phyloP scores from a whole-genome alignment of 176 grass and related monocot species.

The Metroxylon sagu region DNA sequence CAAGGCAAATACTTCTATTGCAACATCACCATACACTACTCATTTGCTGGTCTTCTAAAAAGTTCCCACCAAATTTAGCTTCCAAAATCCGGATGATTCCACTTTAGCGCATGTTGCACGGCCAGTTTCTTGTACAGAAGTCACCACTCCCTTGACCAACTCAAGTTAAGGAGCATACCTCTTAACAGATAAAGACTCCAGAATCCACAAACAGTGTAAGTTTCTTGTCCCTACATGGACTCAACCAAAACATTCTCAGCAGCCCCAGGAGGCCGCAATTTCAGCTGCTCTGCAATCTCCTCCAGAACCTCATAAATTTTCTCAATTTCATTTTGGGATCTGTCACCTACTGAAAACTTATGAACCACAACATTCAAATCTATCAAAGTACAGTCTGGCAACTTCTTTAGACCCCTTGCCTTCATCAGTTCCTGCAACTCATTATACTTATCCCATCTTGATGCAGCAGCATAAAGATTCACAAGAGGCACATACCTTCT shows the following conservation, averaged over 20 bases:
- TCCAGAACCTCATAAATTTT: conserved; percentile 18
- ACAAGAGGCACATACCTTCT: conserved; percentile 29
- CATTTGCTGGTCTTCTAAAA: no score
- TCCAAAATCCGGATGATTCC: no score
- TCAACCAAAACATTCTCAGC: background rate
- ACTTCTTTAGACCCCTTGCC: conserved; percentile 25
- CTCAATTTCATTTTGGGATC: conserved; percentile 11
- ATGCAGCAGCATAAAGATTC: conserved; percentile 37
- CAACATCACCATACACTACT: no score
- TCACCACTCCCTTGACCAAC: no score
- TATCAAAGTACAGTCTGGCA: conserved; percentile 29
- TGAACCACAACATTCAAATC: conserved; percentile 20
- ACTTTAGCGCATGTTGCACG: no score
- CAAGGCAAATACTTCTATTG: no score
- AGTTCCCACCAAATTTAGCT: no score
- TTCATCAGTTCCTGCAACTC: conserved; percentile 29
- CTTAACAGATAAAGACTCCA: no score
- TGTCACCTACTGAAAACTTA: conserved; percentile 21
- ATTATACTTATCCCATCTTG: conserved; percentile 38
- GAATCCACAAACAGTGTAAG: no score
- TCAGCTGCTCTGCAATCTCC: conserved; percentile 15
- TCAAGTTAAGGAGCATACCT: no score
- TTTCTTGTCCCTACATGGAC: background rate
- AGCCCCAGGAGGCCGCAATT: conserved; percentile 19
- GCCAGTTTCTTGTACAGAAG: no score